These are phyloP conservation scores for Galerina marginata DNA, from an alignment of 768 basidiomycete species.

Conservation along the genomic window DNA sequence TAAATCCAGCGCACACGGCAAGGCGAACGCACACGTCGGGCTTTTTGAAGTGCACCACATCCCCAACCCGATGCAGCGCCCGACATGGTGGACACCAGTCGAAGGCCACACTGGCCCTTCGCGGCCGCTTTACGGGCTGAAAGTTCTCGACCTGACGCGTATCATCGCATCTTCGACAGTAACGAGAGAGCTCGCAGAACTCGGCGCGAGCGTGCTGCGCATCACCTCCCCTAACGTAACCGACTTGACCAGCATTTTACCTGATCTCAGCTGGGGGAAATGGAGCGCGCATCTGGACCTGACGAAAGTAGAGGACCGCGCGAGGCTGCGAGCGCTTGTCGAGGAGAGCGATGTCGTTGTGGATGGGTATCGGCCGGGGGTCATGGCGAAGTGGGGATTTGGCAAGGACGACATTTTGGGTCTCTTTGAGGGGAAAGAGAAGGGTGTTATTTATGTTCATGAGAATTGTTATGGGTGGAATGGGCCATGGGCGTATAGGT, in stretches of 20 bases:
- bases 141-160: conserved; percentile 34
- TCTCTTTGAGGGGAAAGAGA: conserved; percentile 24
- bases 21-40: conserved; percentile 31
- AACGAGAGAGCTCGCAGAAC: conserved; percentile 30
- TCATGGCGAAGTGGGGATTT: conserved; percentile 34
- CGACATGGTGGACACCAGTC: conserved; percentile 24
- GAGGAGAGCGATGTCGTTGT: conserved; percentile 33
- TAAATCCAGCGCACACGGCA: conserved; percentile 24
- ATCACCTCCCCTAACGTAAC: conserved; percentile 33
- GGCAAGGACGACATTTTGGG: conserved; percentile 32
- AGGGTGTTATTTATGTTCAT: conserved; percentile 29
- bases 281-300: conserved; percentile 33
- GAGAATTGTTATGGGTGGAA: conserved; percentile 36
- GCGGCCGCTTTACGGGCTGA: conserved; percentile 30
- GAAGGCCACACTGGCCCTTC: conserved; percentile 13
- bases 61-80: conserved; percentile 22
- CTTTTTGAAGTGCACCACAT: conserved; percentile 29
- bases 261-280: conserved; percentile 33
- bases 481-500: conserved; percentile 27
- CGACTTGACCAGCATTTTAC: conserved; percentile 22
- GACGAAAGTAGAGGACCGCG: conserved; percentile 23
- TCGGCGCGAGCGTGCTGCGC: conserved; percentile 33
- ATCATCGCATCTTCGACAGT: conserved; percentile 32
- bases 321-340: conserved; percentile 21
- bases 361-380: conserved; percentile 35